Evolutionary conservation across 352 stramenopile species (phyloP), one percentile per base, ranked within the genome.

Genomic region (Pythium aristosporum): DNA sequence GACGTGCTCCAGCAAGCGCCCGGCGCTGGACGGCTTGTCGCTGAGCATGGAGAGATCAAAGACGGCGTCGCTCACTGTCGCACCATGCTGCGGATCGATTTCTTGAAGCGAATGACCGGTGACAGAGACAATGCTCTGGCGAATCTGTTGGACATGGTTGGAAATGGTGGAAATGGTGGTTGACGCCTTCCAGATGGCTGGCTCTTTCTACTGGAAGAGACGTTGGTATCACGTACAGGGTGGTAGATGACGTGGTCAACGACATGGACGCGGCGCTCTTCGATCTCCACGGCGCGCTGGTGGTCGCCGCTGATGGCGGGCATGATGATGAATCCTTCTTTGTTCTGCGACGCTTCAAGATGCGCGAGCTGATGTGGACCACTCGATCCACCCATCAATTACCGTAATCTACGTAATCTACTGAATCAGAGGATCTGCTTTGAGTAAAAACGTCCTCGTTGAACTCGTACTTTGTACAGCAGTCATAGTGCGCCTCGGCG

Each of bases 81-180:
- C 75, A 39, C 83, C 83, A 20, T 77, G 82, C 2, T 67, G 60
- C 5, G 78, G 63, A 34, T 94, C 80, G 30, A 92, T 55, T 57
- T 94, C 85, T 50, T 89, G 77, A 37, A 92, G 55, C 18, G 72
- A 79, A 21, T 80, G 71, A 30, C 58, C 71, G 39, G 84, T 83
- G 63, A 94, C 61, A 6, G 70, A 85, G 10, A 94, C 69, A 41
- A 80, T 34, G 30, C 43, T 61, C 15, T 41, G 18, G 34, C 59
- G 65, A 0, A 41, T 36, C 58, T 72, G 32, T 36, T 32, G 32
- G 18, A 46, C 12, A n/a, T n/a, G n/a, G 36, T 41, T 41, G 36
- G 36, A 46, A 21, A 20, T 46, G 39, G 21, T 46, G 6, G 39
- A 46, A 18, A 46, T 46, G 39, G 2, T 10, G 39, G 39, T 16